Evolutionary conservation across 2,329 filamentous ascomycete genomes (phyloP), one percentile per base, ranked within the genome.

Genomic region (Ustulina deusta): DNA sequence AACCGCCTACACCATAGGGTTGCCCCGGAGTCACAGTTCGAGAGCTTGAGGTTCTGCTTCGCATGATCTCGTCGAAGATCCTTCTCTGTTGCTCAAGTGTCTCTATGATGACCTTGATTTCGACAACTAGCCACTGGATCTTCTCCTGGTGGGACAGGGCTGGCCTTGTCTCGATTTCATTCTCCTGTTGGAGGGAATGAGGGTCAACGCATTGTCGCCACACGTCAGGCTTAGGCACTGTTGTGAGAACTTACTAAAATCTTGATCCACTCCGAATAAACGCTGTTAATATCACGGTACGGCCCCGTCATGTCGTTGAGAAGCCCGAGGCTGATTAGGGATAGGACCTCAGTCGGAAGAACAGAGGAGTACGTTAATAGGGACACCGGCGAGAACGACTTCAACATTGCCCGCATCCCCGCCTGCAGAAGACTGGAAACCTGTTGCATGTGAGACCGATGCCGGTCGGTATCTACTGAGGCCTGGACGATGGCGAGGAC

Each of bases 251-350:
- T 60, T 76, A 84, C 83, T 42, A 85, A 72, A 1, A 76, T 77
- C 44, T 79, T 77, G 3, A 84, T 75, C 49, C 81, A 83, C 44
- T 81, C 76, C 0, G 80, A 82, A 57, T 84, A 85, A 0, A 79
- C 82, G 25, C 80, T 78, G 42, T 74, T 78, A 17, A 84, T 79
- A 32, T 80, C 79, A 2, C 80, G 77, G 36, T 77, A 77, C 51
- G 76, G 78, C 4, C 77, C 78, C 1, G 79, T 80, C 22, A 77
- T 73, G 46, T 85, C 81, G 49, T 78, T 74, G 1, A 84, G 66
- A 36, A 85, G 74, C 15, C 77, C 77, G 42, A 80, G 68, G 10
- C 76, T 77, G 11, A 84, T 72, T 20, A 85, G 72, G 0, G 81
- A 80, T 29, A 83, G 68, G 2, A 85, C 65, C 22, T 85, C 83